Base-by-base conservation (phyloP, 192 early-diverging fungal genomes). In the Blastocladiella britannica region DNA sequence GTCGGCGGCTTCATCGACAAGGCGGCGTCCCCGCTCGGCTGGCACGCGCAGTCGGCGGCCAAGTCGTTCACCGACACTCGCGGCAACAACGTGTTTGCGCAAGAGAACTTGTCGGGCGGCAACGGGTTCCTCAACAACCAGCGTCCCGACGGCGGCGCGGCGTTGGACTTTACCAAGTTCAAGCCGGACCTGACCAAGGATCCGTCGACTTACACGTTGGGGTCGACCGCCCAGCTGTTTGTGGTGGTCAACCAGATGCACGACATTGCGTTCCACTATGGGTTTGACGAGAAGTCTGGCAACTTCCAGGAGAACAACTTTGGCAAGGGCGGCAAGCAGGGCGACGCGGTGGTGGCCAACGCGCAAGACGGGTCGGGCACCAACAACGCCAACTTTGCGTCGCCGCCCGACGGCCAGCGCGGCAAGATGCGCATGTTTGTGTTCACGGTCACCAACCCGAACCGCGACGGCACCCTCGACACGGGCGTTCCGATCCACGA, bases 341-440 rank as follows among this genome's bases (percentile, higher is more conserved):
- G 60, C 26, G 65, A 67, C 27, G 57, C 59, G 37, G 66, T 64
- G 6, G n/a, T 20, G 15, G 37, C 37, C 6, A 20, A 47, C 7
- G 12, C 37, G 37, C 37, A 47, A 4, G 37, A 47, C 15, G n/a
- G n/a, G 37, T 47, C 37, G 4, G 37, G 37, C 2, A 68, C 58
- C 56, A 85, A 91, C 66, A 92, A 91, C 72, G 92, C 92, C 58
- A 89, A 91, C 65, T 96, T 96, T 77, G 87, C 87, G 5, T 91
- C 93, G 24, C 90, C 90, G 24, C 89, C 88, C 1, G 92, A 95
- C 72, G 92, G 92, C 57, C 79, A 87, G 67, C 77, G 76, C 55
- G 81, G 81, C 25, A 74, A 83, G 60, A 96, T 92, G 92, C 80
- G 87, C 53, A 92, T 92, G 92, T 94, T 87, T 56, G 75, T 87